Conservation (phyloP, 352 stramenopile species). For the Elongisporangium undulatum region DNA sequence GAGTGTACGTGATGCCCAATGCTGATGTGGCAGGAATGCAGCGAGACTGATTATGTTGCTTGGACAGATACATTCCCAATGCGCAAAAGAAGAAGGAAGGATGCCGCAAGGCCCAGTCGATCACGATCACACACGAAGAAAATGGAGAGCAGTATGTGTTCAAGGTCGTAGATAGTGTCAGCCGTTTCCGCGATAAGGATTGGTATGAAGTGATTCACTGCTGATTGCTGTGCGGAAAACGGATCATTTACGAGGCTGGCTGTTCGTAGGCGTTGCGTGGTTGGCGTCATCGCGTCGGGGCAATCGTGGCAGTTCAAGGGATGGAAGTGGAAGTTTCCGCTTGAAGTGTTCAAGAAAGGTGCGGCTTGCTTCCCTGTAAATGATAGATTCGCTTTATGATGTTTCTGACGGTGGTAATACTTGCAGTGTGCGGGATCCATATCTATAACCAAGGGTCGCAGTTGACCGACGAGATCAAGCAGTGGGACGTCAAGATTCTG, state of each 20-base stretch:
- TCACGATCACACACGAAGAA: conserved; percentile 81
- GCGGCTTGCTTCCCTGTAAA: background rate
- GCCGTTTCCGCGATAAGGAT: conserved; percentile 81
- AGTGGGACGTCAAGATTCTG: conserved; percentile 89
- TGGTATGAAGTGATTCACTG: conserved; percentile 43
- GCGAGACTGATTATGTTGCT: background rate
- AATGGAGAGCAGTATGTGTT: conserved; percentile 82
- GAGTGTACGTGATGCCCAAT: conserved; percentile 42
- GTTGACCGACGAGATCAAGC: conserved; percentile 80
- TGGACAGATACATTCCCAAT: conserved; percentile 48
- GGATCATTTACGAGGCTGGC: background rate
- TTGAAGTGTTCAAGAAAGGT: conserved; percentile 92
- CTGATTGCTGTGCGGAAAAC: background rate
- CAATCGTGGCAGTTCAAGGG: conserved; percentile 92
- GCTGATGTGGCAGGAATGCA: background rate
- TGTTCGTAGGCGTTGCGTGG: conserved; percentile 68
- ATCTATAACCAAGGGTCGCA: conserved; percentile 83
- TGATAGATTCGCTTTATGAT: conserved; percentile 4
- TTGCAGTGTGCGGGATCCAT: conserved; percentile 71
- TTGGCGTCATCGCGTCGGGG: conserved; percentile 87
- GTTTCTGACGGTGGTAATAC: conserved; percentile 5
- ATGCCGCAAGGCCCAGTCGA: conserved; percentile 72
- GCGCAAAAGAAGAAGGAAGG: conserved; percentile 86
- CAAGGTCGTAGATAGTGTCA: conserved; percentile 86
- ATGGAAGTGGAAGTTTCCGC: conserved; percentile 90